Conservation (phyloP, 108 stramenopile genomes). For the Parmales sp. region DNA sequence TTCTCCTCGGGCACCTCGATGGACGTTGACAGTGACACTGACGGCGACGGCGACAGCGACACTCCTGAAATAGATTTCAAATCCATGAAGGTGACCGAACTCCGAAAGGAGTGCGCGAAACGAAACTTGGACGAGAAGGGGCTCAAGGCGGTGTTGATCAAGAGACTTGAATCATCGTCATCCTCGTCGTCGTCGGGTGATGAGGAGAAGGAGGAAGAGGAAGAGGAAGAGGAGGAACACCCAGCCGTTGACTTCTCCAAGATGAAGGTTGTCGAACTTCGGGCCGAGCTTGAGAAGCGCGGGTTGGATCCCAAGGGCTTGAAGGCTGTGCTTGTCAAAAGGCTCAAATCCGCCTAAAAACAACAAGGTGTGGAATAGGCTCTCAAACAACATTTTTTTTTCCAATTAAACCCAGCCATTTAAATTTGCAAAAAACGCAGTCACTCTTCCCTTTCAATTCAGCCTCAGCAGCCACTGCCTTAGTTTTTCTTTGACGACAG, state of each 20-base stretch:
- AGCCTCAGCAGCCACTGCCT: no score
- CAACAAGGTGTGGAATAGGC: no score
- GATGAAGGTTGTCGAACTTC: slow-evolving; percentile 5
- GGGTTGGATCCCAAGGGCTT: neutral
- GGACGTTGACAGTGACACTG: no score
- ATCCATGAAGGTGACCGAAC: neutral
- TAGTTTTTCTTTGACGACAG: no score
- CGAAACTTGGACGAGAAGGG: neutral
- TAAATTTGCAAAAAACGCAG: no score
- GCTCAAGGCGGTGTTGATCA: neutral
- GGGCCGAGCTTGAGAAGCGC: neutral
- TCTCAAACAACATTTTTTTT: no score
- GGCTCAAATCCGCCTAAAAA: no score
- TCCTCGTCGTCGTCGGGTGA: neutral
- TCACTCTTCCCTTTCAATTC: no score
- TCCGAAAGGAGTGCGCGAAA: neutral
- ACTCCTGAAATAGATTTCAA: neutral
- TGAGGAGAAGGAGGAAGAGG: neutral
- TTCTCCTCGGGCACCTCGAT: no score
- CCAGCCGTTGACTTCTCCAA: neutral
- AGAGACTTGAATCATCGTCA: neutral
- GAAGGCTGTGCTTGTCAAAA: neutral
- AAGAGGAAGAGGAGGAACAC: neutral
- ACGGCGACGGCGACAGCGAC: neutral
- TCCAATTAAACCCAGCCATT: no score